Percentiles rank a stretch among this genome's conserved stretches.
Conservation (phyloP, 805 yeast genomes). For the Yamadazyma olivae region DNA sequence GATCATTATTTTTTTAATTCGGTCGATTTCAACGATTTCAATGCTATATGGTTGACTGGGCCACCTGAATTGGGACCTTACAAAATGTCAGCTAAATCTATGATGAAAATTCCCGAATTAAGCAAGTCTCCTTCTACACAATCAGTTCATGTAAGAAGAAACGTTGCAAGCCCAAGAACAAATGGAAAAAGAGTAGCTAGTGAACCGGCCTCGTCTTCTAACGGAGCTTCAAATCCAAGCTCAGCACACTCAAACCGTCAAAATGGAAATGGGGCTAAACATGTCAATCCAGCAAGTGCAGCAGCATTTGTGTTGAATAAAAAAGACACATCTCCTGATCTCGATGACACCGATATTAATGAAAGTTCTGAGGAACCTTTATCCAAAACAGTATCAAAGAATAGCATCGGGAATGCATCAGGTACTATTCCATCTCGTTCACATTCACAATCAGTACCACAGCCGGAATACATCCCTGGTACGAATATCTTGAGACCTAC, state of each 20-base stretch:
- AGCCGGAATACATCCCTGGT: conserved; percentile 55
- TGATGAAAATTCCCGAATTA: conserved; percentile 65
- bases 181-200: conserved; percentile 11
- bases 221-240: not conserved
- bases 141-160: conserved; percentile 8
- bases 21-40: conserved; percentile 64
- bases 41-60: conserved; percentile 62
- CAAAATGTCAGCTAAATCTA: conserved; percentile 70
- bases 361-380: conserved; percentile 6
- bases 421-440: conserved; percentile 10
- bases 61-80: conserved; percentile 73
- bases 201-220: conserved; percentile 7
- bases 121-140: conserved; percentile 12
- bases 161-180: conserved; percentile 3
- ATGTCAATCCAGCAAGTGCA: conserved; percentile 34
- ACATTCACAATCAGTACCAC: conserved; percentile 14
- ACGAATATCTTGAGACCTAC: conserved; percentile 56
- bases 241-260: not conserved
- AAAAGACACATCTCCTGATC: conserved; percentile 10
- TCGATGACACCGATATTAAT: conserved; percentile 8
- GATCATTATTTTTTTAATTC: conserved; percentile 67
- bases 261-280: conserved; percentile 5
- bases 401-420: conserved; percentile 20
- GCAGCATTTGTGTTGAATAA: conserved; percentile 40
- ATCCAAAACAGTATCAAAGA: conserved; percentile 22